Conservation (phyloP, 371 early-diverging fungal genomes). For the Mortierella sp. region DNA sequence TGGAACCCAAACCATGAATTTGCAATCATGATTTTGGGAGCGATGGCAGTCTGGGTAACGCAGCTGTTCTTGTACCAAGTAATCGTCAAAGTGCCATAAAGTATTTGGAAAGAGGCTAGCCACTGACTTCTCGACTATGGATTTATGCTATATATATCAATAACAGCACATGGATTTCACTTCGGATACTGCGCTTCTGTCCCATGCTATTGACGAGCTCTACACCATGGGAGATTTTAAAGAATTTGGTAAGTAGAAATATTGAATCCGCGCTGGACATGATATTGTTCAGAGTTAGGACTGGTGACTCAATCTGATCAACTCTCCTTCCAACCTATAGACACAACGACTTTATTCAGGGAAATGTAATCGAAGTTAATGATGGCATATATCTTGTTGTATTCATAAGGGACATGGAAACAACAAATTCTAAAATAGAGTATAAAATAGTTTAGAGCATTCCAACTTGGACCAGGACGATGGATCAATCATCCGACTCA, state of each 20-base stretch:
- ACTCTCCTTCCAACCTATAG: background rate
- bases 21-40: constrained; percentile 57
- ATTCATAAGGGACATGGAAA: background rate
- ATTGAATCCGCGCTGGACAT: too few species aligned
- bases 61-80: background rate
- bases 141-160: background rate
- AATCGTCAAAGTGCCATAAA: too few species aligned
- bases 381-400: background rate
- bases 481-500: constrained; percentile 45
- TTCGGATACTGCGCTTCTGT: constrained; percentile 24
- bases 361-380: constrained; percentile 21
- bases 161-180: constrained; percentile 52
- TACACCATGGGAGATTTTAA: constrained; percentile 50
- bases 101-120: background rate
- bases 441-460: constrained; percentile 20
- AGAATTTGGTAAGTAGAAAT: constrained; percentile 32
- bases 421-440: background rate
- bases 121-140: background rate
- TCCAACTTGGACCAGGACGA: constrained; percentile 22
- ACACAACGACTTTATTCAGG: constrained; percentile 28
- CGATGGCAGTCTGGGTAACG: constrained; percentile 56
- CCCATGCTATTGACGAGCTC: constrained; percentile 45
- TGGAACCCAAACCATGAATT: constrained; percentile 54
- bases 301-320: too few species aligned
- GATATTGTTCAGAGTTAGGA: too few species aligned